phyloP scores from a whole-genome alignment of 768 basidiomycete genomes.

The Hypholoma fasciculare region DNA sequence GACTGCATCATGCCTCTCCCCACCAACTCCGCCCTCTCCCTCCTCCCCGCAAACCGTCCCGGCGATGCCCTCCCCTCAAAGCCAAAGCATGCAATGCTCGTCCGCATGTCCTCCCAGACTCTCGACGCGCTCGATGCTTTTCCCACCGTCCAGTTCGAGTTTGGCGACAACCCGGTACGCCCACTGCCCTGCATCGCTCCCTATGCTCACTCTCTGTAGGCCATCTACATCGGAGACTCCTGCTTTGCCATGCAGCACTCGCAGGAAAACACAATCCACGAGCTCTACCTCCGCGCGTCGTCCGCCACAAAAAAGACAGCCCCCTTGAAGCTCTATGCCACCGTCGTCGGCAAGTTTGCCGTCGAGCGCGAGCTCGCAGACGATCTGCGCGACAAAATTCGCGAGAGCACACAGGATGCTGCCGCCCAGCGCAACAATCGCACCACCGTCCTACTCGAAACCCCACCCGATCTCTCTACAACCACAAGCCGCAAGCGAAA shows the following conservation, averaged over 20 bases:
- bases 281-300: conserved; percentile 70
- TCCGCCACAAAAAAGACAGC: conserved; percentile 57
- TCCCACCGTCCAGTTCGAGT: conserved; percentile 57
- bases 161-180: conserved; percentile 61
- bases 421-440: conserved; percentile 41
- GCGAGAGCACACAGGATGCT: conserved; percentile 46
- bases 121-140: conserved; percentile 64
- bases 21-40: conserved; percentile 47
- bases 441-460: conserved; percentile 51
- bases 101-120: conserved; percentile 73
- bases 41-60: conserved; percentile 57
- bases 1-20: conserved; percentile 65
- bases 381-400: conserved; percentile 42
- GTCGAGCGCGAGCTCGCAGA: conserved; percentile 62
- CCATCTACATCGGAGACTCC: conserved; percentile 62
- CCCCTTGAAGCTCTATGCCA: conserved; percentile 73
- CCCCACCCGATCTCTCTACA: conserved; percentile 39
- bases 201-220: conserved; percentile 36
- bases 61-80: conserved; percentile 57
- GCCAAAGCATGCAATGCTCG: conserved; percentile 73
- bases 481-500: conserved; percentile 38
- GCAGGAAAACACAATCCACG: conserved; percentile 60
- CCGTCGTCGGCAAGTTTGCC: conserved; percentile 70
- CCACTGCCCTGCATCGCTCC: background rate
- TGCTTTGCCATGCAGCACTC: conserved; percentile 60